Percentiles rank a stretch among this genome's conserved stretches.
These are phyloP conservation scores for Vitis vinifera DNA, from an alignment of 164 flowering plant species.

Conservation along the genomic window ASM3070453v1 NC_081819.1:21624001-21624500, in stretches of 20 bases:
- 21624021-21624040: constrained; percentile 7
- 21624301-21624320: constrained; percentile 10
- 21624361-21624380: background rate
- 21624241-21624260: constrained; percentile 18
- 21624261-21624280: constrained; percentile 11
- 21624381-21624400: background rate
- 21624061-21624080: constrained; percentile 18
- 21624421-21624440: too few species aligned
- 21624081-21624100: constrained; percentile 9
- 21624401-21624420: too few species aligned
- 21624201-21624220: constrained; percentile 17
- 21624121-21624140: background rate
- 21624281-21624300: constrained; percentile 26
- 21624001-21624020: constrained; percentile 12
- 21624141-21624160: background rate
- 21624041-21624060: constrained; percentile 10
- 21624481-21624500: too few species aligned
- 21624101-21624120: constrained; percentile 8
- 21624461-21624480: too few species aligned
- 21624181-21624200: background rate
- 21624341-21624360: constrained; percentile 17
- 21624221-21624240: constrained; percentile 17
- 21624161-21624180: background rate
- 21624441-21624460: too few species aligned
- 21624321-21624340: constrained; percentile 20